Percentiles rank a stretch among this genome's conserved stretches.
phyloP scores from a whole-genome alignment of 129 eudicot species.

The Chrysanthemum seticuspe region DNA sequence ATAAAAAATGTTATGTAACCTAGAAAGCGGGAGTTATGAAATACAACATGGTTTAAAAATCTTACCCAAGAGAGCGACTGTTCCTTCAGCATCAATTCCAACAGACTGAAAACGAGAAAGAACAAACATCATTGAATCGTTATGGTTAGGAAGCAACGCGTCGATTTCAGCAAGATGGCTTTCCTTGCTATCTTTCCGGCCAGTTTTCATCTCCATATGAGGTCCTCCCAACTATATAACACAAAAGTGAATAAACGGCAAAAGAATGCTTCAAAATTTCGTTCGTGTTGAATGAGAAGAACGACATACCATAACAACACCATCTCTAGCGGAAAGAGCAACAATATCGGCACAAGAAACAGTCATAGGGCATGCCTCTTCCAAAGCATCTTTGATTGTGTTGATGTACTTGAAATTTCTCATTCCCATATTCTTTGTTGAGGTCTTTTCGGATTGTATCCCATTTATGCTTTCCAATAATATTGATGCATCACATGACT shows the following conservation, averaged over 20 bases:
- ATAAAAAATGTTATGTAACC: too few species aligned
- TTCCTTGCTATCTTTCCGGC: slow-evolving; percentile 63
- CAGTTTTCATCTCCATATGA: slow-evolving; percentile 73
- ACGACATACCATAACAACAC: slow-evolving; percentile 52
- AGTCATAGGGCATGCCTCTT: slow-evolving; percentile 63
- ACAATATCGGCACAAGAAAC: slow-evolving; percentile 89
- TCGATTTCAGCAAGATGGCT: slow-evolving; percentile 60
- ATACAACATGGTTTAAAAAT: neutral
- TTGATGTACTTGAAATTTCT: slow-evolving; percentile 83
- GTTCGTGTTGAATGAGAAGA: neutral
- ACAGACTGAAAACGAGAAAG: slow-evolving; percentile 64
- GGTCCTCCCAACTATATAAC: slow-evolving; percentile 74
- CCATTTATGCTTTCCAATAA: slow-evolving; percentile 54
- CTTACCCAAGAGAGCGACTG: slow-evolving; percentile 80
- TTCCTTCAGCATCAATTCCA: slow-evolving; percentile 80
- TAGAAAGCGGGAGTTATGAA: neutral
- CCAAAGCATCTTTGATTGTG: slow-evolving; percentile 70
- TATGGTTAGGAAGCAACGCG: slow-evolving; percentile 59
- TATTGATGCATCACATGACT: slow-evolving; percentile 95
- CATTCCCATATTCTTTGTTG: slow-evolving; percentile 68
- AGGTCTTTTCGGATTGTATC: slow-evolving; percentile 54
- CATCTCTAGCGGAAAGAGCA: slow-evolving; percentile 91
- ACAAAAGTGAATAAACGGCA: slow-evolving; percentile 2
- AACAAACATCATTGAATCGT: slow-evolving; percentile 47
- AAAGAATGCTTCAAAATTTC: neutral